phyloP scores from a whole-genome alignment of 805 yeast species.

The Sugiyamaella marilandica region DNA sequence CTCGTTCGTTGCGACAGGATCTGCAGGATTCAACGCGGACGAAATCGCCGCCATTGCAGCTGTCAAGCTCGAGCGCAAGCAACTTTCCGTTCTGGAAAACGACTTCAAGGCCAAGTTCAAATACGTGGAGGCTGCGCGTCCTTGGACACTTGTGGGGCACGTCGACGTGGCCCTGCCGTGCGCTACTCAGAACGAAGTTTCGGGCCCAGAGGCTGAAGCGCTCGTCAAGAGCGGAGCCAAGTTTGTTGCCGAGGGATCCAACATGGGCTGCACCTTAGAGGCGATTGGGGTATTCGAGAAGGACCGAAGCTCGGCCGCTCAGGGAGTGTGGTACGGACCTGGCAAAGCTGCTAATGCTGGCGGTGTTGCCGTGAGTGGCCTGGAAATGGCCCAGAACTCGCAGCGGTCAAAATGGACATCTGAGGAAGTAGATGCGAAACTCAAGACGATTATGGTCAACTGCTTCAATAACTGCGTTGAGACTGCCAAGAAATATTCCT shows the following conservation, averaged over 20 bases:
- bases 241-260: constrained; percentile 97
- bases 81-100: constrained; percentile 31
- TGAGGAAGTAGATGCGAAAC: constrained; percentile 87
- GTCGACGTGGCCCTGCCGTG: constrained; percentile 96
- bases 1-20: constrained; percentile 57
- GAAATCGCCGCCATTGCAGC: constrained; percentile 80
- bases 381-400: constrained; percentile 99
- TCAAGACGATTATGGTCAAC: constrained; percentile 86
- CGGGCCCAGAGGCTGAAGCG: constrained; percentile 95
- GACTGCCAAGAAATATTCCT: constrained; percentile 76
- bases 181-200: constrained; percentile 97
- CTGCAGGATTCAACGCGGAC: constrained; percentile 75
- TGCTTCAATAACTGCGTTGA: constrained; percentile 91
- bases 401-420: constrained; percentile 86
- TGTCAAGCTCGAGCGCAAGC: constrained; percentile 68
- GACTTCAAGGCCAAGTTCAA: constrained; percentile 40
- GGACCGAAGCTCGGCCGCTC: constrained; percentile 30
- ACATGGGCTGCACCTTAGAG: constrained; percentile 98
- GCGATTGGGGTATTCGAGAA: constrained; percentile 91
- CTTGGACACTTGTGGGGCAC: constrained; percentile 89
- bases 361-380: constrained; percentile 98
- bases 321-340: constrained; percentile 93
- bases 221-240: constrained; percentile 87
- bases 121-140: constrained; percentile 91
- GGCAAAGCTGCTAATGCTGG: constrained; percentile 99